phyloP scores from a whole-genome alignment of 192 early-diverging fungal genomes.

The Radiomyces spectabilis region DNA sequence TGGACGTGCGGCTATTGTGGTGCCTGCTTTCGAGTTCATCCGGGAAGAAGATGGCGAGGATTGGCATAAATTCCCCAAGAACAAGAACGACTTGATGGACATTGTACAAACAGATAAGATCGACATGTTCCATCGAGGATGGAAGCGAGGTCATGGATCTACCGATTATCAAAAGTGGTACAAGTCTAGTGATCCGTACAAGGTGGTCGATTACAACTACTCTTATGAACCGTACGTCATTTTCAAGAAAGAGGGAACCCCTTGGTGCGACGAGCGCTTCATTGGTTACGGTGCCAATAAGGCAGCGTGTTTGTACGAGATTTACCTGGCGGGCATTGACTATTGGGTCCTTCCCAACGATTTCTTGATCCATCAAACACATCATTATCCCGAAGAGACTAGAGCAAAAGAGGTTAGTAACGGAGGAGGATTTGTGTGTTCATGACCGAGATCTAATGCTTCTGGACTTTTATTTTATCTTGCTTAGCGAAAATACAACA shows the following conservation, averaged over 20 bases:
- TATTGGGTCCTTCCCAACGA: slow-evolving; percentile 50
- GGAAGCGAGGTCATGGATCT: slow-evolving; percentile 48
- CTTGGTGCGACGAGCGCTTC: slow-evolving; percentile 56
- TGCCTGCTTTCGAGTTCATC: slow-evolving; percentile 54
- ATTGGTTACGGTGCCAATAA: slow-evolving; percentile 59
- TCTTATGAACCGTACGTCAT: slow-evolving; percentile 59
- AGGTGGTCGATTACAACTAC: slow-evolving; percentile 44
- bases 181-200: slow-evolving; percentile 33
- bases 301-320: slow-evolving; percentile 52
- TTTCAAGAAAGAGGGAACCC: slow-evolving; percentile 39
- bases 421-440: background rate
- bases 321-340: slow-evolving; percentile 50
- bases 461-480: background rate
- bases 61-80: slow-evolving; percentile 39
- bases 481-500: slow-evolving; percentile 48
- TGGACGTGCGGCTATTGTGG: slow-evolving; percentile 42
- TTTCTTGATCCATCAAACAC: slow-evolving; percentile 53
- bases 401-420: slow-evolving; percentile 41
- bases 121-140: slow-evolving; percentile 48
- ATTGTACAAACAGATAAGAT: slow-evolving; percentile 37
- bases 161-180: slow-evolving; percentile 51
- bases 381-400: slow-evolving; percentile 48
- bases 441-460: background rate
- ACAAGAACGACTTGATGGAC: slow-evolving; percentile 33
- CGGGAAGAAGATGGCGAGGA: slow-evolving; percentile 45